phyloP scores from a whole-genome alignment of 108 stramenopile genomes.

The Schizochytrium sp. region DNA sequence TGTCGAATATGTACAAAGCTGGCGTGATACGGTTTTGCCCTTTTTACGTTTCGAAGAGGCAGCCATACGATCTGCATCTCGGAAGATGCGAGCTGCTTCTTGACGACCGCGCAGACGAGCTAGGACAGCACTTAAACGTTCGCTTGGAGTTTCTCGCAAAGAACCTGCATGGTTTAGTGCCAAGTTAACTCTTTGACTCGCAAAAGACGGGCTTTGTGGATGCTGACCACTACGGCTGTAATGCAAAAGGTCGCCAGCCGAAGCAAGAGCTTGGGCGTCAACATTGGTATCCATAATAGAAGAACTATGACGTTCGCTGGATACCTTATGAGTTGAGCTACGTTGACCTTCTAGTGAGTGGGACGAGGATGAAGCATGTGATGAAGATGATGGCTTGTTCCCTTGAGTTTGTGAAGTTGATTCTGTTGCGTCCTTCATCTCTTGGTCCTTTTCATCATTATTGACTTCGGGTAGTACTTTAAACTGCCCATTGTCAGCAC shows the following conservation, averaged over 20 bases:
- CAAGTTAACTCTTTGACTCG: too few species aligned
- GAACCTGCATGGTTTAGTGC: neutral
- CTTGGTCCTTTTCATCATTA: neutral
- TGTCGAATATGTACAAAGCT: conserved; percentile 63
- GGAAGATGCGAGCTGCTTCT: neutral
- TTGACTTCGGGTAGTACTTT: neutral
- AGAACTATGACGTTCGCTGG: neutral
- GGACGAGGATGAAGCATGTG: too few species aligned
- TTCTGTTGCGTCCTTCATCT: neutral
- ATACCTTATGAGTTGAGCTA: too few species aligned
- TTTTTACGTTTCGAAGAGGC: neutral
- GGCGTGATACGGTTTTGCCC: conserved; percentile 2
- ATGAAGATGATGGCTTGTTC: too few species aligned
- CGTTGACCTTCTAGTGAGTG: too few species aligned
- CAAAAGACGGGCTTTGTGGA: too few species aligned
- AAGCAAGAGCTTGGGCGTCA: neutral
- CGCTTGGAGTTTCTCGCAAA: neutral
- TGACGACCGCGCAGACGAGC: neutral
- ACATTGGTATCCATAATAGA: neutral
- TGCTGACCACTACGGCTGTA: neutral
- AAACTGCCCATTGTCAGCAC: neutral
- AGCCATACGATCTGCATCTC: neutral
- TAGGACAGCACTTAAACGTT: neutral
- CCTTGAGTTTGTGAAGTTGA: neutral
- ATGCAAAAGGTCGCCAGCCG: neutral